Percentiles rank a stretch among this genome's conserved stretches.
These are phyloP conservation scores for Fraxinus americana DNA, from an alignment of 257 asterid genomes.

Conservation along the genomic window DNA sequence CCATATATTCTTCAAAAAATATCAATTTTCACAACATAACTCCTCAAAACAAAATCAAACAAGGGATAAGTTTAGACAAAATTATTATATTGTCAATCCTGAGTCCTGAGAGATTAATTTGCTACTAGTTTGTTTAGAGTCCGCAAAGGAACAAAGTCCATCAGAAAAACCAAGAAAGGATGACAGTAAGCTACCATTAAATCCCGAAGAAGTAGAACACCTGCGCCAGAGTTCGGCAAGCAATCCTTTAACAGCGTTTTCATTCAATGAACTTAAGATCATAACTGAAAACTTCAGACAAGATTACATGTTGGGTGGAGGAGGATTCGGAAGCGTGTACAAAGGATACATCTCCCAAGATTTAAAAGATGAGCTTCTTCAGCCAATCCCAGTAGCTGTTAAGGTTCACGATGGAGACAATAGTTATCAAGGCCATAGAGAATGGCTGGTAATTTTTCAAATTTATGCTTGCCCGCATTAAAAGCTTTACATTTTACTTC, in stretches of 20 bases:
- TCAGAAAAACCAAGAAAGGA: slow-evolving; percentile 41
- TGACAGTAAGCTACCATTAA: slow-evolving; percentile 64
- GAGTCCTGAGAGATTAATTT: not conserved
- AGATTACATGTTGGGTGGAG: slow-evolving; percentile 90
- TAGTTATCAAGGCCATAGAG: slow-evolving; percentile 93
- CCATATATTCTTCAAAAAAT: too few relatives aligned
- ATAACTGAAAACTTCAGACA: slow-evolving; percentile 84
- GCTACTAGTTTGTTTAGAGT: slow-evolving; percentile 36
- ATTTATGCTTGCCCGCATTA: not conserved
- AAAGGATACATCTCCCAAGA: slow-evolving; percentile 72
- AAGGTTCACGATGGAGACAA: slow-evolving; percentile 94
- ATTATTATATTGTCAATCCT: not conserved
- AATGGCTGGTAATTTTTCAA: slow-evolving; percentile 75
- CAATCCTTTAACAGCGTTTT: slow-evolving; percentile 68
- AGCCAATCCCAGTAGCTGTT: slow-evolving; percentile 70
- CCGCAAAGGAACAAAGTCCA: slow-evolving; percentile 45
- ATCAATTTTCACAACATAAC: too few relatives aligned
- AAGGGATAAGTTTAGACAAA: not conserved
- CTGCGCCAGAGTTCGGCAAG: slow-evolving; percentile 63
- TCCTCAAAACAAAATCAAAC: too few relatives aligned
- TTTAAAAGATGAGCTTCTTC: slow-evolving; percentile 38
- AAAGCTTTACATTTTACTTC: not conserved
- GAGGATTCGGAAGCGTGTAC: slow-evolving; percentile 93
- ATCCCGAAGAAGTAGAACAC: slow-evolving; percentile 92
- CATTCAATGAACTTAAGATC: slow-evolving; percentile 62